Evolutionary conservation across 2,329 filamentous ascomycete species (phyloP), one percentile per base, ranked within the genome.

Genomic region (Pestalotiopsis sp.): DNA sequence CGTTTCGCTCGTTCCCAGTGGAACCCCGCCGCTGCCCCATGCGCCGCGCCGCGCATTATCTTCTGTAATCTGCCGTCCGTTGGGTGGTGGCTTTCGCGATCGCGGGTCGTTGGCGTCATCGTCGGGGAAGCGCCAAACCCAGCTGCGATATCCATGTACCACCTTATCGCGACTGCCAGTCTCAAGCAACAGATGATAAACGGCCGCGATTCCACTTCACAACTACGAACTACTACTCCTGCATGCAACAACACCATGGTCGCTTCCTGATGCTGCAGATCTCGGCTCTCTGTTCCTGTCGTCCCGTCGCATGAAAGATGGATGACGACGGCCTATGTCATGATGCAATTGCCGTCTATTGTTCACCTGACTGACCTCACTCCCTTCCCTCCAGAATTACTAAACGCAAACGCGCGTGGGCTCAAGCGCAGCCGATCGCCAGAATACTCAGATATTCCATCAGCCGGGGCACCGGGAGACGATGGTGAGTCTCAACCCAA

Each of bases 401-500:
- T 82, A 79, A 82, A 82, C 75, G 84, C 80, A 85, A 83, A 78
- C 81, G 77, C 90, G 73, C 90, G 93, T 80, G 92, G 92, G 75
- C 83, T 91, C 75, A 97, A 97, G 85, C 89, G 93, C 80, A 92
- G 89, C 85, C 91, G 92, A 73, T 95, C 93, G 73, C 92, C 92
- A 75, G 89, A 92, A 75, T 89, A 90, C 82, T 86, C 85, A 80
- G 87, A 90, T 77, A 80, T 83, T 73, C 82, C 82, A 68, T 74
- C 80, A 69, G 83, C 82, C 73, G 87, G 86, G 75, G 85, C 86
- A 74, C 85, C 89, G 79, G 90, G 89, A 84, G 88, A 92, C 83
- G 90, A 92, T 86, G 90, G 93, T 94, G 92, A 84, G 92, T 91
- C 78, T 79, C 78, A 36, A 79, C 73, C 76, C 38, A 45, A 66